Evolutionary conservation across 2,329 filamentous ascomycete species (phyloP).

Genomic region (Colletotrichum spaethianum): DNA sequence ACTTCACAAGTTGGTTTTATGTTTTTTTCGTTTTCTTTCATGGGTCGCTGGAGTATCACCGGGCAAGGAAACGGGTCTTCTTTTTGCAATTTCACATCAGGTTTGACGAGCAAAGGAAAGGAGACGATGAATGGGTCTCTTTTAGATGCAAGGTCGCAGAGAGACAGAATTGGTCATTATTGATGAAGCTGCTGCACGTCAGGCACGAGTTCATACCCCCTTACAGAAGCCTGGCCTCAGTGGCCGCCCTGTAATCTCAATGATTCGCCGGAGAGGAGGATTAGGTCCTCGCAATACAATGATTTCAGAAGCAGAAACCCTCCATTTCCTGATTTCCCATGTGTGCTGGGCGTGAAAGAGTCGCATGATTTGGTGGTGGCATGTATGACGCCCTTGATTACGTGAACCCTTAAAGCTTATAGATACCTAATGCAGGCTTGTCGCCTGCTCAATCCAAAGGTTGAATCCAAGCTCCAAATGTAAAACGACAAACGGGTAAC

Average conservation of each 20-base stretch:
- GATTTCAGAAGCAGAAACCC: not conserved
- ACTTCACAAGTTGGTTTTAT: conserved; percentile 1
- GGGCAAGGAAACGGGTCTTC: conserved; percentile 5
- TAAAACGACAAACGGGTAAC: not conserved
- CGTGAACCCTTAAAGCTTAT: not conserved
- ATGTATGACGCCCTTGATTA: too few relatives aligned
- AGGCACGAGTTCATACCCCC: conserved; percentile 27
- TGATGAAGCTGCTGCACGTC: not conserved
- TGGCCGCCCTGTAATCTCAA: conserved; percentile 25
- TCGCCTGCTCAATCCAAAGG: not conserved
- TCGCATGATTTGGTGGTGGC: not conserved
- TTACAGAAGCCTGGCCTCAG: conserved; percentile 23
- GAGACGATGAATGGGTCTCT: not conserved
- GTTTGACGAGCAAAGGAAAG: not conserved
- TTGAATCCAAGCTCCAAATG: too few relatives aligned
- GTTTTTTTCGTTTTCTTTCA: not conserved
- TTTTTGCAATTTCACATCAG: conserved; percentile 9
- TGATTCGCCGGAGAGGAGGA: not conserved
- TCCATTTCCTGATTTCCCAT: not conserved
- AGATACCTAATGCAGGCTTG: not conserved
- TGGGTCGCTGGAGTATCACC: conserved; percentile 28
- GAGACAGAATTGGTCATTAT: not conserved
- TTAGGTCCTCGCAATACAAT: not conserved
- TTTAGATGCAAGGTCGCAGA: not conserved
- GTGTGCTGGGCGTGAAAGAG: not conserved